Base-by-base conservation (phyloP, 257 asterid species). In the Petrea volubilis region DNA sequence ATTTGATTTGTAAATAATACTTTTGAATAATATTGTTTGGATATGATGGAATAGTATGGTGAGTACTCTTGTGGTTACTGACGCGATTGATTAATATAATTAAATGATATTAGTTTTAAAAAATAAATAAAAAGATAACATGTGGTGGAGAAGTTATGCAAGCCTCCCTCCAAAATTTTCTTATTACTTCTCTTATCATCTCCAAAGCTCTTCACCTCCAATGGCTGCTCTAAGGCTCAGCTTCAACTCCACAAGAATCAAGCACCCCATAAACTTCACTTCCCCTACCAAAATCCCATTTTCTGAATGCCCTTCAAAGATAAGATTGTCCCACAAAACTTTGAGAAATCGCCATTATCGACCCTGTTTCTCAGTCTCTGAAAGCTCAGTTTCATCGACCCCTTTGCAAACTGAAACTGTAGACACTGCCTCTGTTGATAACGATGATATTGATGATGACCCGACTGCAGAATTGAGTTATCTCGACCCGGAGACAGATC, bases 401-500 rank as follows among this genome's bases (percentile, higher is more conserved):
- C 88, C 90, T n/a, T 60, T 84, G 56, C 85, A 81, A 56, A 78
- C 80, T 28, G 81, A 74, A 72, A 57, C 72, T 14, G 85, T 56
- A 13, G 53, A 64, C 13, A 12, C 77, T 40, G 52, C 60, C 0
- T 58, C 44, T 18, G 89, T 60, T 20, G 84, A 61, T 2, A 79
- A 74, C 0, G 90, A 60, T 7, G 87, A 78, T 14, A 86, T 68
- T 6, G 85, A 74, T 25, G 79, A 79, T 56, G 99, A 94, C 79
- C 97, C 99, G 34, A 89, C 94, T 1, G 81, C 88, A 23, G 99
- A 94, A 60, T 24, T 94, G 76, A 74, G 92, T 21, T 94, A 85
- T 76, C 90, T 94, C 46, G 97, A 94, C 85, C 93, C 97, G 47
- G 97, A 87, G 80, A 79, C 86, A 13, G 89, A 88, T 38, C 96